Percentiles rank a stretch among this genome's conserved stretches.
These are phyloP conservation scores for Alternaria alternata DNA, from an alignment of 2,329 filamentous ascomycete genomes.

Conservation along the genomic window DNA sequence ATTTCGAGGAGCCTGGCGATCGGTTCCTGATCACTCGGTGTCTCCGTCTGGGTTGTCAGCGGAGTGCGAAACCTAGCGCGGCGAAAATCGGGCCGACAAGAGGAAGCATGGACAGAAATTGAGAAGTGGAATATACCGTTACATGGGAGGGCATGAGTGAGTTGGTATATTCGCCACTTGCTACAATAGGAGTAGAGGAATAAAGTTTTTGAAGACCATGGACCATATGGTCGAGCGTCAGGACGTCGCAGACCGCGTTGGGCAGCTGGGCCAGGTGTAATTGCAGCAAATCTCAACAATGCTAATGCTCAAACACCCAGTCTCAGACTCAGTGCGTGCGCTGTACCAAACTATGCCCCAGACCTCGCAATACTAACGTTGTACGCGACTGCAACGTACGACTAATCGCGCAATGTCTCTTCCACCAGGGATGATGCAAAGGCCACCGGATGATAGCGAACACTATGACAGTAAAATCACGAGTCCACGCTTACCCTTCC, in stretches of 20 bases:
- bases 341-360: slow-evolving; percentile 10
- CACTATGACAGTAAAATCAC: neutral
- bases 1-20: slow-evolving; percentile 8
- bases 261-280: slow-evolving; percentile 10
- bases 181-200: slow-evolving; percentile 6
- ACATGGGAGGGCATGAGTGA: slow-evolving; percentile 11
- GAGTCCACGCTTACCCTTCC: neutral
- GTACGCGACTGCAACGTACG: slow-evolving; percentile 10
- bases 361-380: slow-evolving; percentile 7
- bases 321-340: slow-evolving; percentile 16
- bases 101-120: slow-evolving; percentile 7
- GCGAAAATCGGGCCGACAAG: slow-evolving; percentile 17
- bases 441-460: slow-evolving; percentile 8
- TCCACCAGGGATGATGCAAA: neutral
- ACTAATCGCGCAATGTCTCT: slow-evolving; percentile 12
- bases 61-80: slow-evolving; percentile 17
- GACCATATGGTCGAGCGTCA: slow-evolving; percentile 3
- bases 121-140: slow-evolving; percentile 10
- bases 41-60: slow-evolving; percentile 7
- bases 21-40: slow-evolving; percentile 13
- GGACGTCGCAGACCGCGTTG: slow-evolving; percentile 4
- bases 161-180: slow-evolving; percentile 17
- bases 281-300: slow-evolving; percentile 10
- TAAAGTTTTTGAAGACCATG: slow-evolving; percentile 7
- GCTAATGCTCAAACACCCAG: slow-evolving; percentile 13